Conservation (phyloP, 257 asterid genomes). For the Nicotiana tomentosiformis region DNA sequence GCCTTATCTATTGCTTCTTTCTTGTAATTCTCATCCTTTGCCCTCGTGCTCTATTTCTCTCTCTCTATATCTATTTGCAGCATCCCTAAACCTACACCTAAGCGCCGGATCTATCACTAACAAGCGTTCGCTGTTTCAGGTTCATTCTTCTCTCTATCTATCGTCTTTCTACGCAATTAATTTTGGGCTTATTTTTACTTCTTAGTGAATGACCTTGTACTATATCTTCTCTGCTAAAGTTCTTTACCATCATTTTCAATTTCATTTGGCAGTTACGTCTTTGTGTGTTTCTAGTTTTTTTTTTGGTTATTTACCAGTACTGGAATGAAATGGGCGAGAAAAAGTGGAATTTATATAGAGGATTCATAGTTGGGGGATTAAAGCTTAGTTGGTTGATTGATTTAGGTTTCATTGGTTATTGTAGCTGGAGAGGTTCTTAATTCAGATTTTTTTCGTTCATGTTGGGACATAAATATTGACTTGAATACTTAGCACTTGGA, state of each 20-base stretch:
- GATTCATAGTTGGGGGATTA: neutral
- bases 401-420: neutral
- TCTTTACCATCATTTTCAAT: neutral
- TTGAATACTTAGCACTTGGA: neutral
- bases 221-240: neutral
- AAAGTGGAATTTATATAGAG: neutral
- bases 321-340: neutral
- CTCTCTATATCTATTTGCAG: neutral
- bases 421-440: neutral
- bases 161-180: neutral
- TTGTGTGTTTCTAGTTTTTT: neutral
- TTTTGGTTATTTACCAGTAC: neutral
- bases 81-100: neutral
- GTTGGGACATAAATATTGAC: neutral
- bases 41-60: neutral
- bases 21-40: neutral
- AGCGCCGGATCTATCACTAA: neutral
- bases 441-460: neutral
- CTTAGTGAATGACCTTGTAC: neutral
- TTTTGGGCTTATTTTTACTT: neutral
- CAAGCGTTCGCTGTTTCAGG: neutral
- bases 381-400: neutral
- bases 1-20: neutral
- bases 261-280: neutral
- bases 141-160: neutral